Base-by-base conservation (phyloP, 768 basidiomycete species). In the Leucosporidium scottii region DNA sequence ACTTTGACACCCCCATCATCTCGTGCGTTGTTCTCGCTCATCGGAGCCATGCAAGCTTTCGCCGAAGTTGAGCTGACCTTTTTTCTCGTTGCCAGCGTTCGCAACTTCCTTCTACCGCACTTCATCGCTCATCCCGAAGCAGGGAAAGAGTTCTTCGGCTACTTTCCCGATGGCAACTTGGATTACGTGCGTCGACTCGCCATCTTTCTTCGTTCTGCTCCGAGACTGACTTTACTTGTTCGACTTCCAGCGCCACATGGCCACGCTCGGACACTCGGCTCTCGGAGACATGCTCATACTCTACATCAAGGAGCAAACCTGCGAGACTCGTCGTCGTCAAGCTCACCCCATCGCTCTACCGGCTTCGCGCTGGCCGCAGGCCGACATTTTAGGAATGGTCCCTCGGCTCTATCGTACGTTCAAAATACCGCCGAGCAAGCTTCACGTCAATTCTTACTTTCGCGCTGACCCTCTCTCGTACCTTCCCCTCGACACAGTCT, bases 241-340 rank as follows among this genome's bases (percentile, higher is more conserved):
- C 1, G 62, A 55, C 15, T 9, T 1, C 1, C 30, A 57, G 58
- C 58, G 61, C 17, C 25, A 50, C 27, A 61, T 61, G 23, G 69
- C 36, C 66, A 66, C 28, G 65, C 6, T 58, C 21, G 49, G 58
- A 1, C 69, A 71, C 51, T 17, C 13, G 0, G 66, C 63, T 0
- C 34, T 67, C 9, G 69, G 59, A 13, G 69, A 71, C 60, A 71
- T 71, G 69, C 39, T 71, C 4, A 36, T 63, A 10, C 63, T 71
- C 8, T 71, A 61, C 51, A 27, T 71, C 15, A 27, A 39, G 30
- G 59, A 67, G 27, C 62, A 71, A 54, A 36, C 57, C 28, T 71
- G 69, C 63, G 28, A 59, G 27, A 34, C 57, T 4, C 21, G 25
- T 10, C 61, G 53, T 23, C 50, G 63, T 7, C 25, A 20, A 2